Evolutionary conservation across 805 yeast genomes (phyloP), one percentile per base, ranked within the genome.

Genomic region (Candida fluviatilis): DNA sequence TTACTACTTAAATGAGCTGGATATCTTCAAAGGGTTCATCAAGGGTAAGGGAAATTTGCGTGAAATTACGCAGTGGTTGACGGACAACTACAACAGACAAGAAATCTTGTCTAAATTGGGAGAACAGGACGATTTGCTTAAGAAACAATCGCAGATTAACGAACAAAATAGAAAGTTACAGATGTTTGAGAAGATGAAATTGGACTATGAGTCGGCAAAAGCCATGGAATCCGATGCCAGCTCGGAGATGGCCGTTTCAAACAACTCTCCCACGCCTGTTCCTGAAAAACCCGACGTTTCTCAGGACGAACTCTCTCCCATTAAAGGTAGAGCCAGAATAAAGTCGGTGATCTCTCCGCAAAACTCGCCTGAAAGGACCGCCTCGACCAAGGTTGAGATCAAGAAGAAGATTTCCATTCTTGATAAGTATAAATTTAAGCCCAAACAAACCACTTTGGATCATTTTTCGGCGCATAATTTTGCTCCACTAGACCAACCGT

Each of bases 1-100:
- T 50, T 53, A 54, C 45, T 69, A 69, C 39, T 50, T 69, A 21
- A 53, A 50, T n/a, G 73, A 68, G 40, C 57, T 64, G 31, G 72
- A 64, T 38, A 51, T 69, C 25, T 60, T 66, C 48, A 60, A 61
- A 39, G 72, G 67, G 3, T 65, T 68, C 49, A 66, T 65, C 17
- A 65, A 63, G 40, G 71, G 70, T 4, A 65, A 58, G 46, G 73
- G 73, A 5, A 64, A 66, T 33, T 54, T 68, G 18, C 55, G 71
- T 28, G 69, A 64, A 16, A 57, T 67, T 35, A 59, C 64, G 19
- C 60, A 52, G 39, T 64, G 66, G 65, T 53, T 69, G 24, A 55
- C 57, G 4, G 66, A 62, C n/a, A 64, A 61, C 41, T 60, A 47
- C 40, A 51, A 54, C 36, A 54, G 53, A 36, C 50, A 41, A 8